Percentiles rank a stretch among this genome's conserved stretches.
Conservation (phyloP, 2,329 filamentous ascomycete genomes). For the Sarocladium oryzae region DNA sequence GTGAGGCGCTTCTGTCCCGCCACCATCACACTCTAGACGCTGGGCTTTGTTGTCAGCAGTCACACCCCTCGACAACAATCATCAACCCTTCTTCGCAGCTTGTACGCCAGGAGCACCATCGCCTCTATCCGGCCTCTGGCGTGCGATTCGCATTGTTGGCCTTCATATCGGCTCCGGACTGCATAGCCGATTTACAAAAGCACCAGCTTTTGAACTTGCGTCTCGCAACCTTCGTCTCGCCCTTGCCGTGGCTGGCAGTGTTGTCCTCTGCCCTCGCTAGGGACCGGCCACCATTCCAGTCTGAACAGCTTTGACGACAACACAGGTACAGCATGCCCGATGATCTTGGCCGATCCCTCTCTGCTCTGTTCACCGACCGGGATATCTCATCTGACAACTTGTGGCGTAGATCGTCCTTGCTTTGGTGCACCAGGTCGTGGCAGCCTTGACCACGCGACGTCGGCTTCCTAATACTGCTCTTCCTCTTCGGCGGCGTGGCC, state of each 20-base stretch:
- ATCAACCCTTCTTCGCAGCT: not conserved
- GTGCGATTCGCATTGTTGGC: not conserved
- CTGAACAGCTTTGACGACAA: conserved; percentile 1
- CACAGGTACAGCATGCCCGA: conserved; percentile 1
- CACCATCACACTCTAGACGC: not conserved
- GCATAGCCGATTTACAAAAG: not conserved
- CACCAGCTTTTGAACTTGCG: not conserved
- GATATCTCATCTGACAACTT: not conserved
- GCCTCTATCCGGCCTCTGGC: not conserved
- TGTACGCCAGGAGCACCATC: conserved; percentile 4
- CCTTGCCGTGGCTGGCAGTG: not conserved
- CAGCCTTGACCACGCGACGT: conserved; percentile 7
- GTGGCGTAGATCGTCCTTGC: not conserved
- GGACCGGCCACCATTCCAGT: conserved; percentile 8
- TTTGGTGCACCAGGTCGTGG: not conserved
- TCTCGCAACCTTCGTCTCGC: not conserved
- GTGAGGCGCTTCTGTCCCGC: conserved; percentile 1
- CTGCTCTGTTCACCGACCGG: not conserved
- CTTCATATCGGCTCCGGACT: not conserved
- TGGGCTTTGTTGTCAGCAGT: conserved; percentile 5
- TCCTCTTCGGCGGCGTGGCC: not conserved
- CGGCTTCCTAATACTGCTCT: not conserved
- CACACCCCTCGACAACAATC: conserved; percentile 9
- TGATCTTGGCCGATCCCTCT: not conserved
- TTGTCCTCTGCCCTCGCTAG: conserved; percentile 6